Conservation (phyloP, 345 rosid genomes). For the Salix exigua region DNA sequence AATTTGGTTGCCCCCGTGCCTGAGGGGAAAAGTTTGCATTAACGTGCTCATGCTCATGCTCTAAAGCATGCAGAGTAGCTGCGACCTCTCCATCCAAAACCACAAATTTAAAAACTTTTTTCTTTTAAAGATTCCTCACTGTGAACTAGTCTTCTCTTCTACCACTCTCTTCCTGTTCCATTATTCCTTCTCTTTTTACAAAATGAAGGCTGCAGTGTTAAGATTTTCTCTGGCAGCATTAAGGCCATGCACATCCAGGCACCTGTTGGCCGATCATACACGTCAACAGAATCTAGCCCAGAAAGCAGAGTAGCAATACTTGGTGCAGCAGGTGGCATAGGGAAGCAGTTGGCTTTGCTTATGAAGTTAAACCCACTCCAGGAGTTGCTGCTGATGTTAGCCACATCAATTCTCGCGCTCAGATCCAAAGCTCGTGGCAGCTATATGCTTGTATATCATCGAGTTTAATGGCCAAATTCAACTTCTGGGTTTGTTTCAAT, state of each 20-base stretch:
- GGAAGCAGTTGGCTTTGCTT: constrained; percentile 35
- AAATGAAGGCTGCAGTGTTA: not conserved
- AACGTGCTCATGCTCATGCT: not conserved
- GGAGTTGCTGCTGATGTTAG: constrained; percentile 40
- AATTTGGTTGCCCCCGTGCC: not conserved
- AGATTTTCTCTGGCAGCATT: not conserved
- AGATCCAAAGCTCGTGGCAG: not conserved
- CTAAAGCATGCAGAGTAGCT: not conserved
- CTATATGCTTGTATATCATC: too few relatives aligned
- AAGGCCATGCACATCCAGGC: not conserved
- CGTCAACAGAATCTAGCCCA: constrained; percentile 15
- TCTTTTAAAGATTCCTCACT: not conserved
- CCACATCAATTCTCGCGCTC: constrained; percentile 35
- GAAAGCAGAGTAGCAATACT: constrained; percentile 21
- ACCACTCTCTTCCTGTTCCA: not conserved
- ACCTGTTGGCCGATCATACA: constrained; percentile 3
- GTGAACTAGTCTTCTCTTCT: not conserved
- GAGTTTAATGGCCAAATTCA: too few relatives aligned
- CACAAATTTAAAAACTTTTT: not conserved
- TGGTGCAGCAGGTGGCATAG: constrained; percentile 29
- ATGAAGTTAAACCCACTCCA: constrained; percentile 41
- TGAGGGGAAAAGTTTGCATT: not conserved
- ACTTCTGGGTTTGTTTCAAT: too few relatives aligned
- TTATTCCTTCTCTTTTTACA: not conserved
- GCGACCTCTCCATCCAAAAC: not conserved